phyloP scores from a whole-genome alignment of 306 rosid species.

The Trifolium subterraneum region DNA sequence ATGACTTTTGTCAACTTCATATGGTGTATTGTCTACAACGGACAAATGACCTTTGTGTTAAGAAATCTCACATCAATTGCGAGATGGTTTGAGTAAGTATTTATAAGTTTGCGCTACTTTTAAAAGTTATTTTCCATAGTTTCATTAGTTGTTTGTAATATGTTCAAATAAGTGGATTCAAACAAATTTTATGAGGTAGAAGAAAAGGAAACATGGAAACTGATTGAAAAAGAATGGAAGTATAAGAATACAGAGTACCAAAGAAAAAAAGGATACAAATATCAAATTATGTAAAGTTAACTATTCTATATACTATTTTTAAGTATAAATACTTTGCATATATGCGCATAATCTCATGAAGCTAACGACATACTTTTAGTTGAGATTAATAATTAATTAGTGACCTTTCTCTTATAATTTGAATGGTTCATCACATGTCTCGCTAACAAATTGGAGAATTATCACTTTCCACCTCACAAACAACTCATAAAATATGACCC shows the following conservation, averaged over 20 bases:
- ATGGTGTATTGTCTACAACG: no score
- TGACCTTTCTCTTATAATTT: slow-evolving; percentile 63
- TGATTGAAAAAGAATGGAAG: background rate
- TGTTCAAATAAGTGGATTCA: no score
- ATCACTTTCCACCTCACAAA: slow-evolving; percentile 77
- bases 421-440: slow-evolving; percentile 72
- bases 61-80: no score
- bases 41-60: no score
- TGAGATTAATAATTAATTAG: slow-evolving; percentile 33
- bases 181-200: no score
- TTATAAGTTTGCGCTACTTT: no score
- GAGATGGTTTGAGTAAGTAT: no score
- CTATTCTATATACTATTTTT: background rate
- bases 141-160: no score
- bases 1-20: no score
- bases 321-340: slow-evolving; percentile 2
- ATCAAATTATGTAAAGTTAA: background rate
- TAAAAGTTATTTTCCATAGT: no score
- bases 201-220: background rate
- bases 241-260: background rate
- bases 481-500: slow-evolving; percentile 86
- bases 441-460: slow-evolving; percentile 69
- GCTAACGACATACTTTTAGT: slow-evolving; percentile 48
- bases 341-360: slow-evolving; percentile 35
- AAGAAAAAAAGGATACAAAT: background rate